A percentile compares a stretch with the other conserved stretches of the same genome.
Conservation (phyloP, 2,329 filamentous ascomycete genomes). For the Zarea fungicola region DNA sequence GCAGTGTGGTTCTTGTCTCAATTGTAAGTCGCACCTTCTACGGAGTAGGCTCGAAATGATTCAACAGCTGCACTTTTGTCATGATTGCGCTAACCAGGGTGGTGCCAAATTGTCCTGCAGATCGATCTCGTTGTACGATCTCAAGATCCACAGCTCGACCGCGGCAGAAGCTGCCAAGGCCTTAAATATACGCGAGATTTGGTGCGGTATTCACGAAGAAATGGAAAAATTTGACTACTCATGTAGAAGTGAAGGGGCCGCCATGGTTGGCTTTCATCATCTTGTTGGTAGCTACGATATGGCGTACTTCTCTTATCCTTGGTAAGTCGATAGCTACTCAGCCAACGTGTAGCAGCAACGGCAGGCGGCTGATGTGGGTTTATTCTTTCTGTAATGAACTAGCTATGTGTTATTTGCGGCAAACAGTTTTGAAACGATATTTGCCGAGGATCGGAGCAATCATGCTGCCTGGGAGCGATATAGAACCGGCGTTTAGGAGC, state of each 20-base stretch:
- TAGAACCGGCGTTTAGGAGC: background rate
- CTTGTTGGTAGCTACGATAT: conserved; percentile 11
- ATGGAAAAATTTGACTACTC: background rate
- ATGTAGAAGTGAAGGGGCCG: background rate
- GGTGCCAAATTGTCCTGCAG: background rate
- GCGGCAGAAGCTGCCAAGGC: background rate
- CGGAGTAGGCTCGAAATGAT: no score
- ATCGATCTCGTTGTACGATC: conserved; percentile 9
- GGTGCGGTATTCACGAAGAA: conserved; percentile 1
- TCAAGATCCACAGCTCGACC: conserved; percentile 9
- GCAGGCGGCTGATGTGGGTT: background rate
- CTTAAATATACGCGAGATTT: conserved; percentile 8
- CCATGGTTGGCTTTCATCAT: conserved; percentile 9
- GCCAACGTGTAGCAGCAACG: no score
- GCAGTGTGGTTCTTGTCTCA: background rate
- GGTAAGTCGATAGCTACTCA: conserved; percentile 2
- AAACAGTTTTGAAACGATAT: conserved; percentile 2
- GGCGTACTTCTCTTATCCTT: conserved; percentile 12
- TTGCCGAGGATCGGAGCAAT: conserved; percentile 5
- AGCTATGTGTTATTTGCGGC: background rate
- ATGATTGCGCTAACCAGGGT: no score
- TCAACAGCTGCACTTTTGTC: no score
- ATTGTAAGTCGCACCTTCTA: background rate
- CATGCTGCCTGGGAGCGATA: conserved; percentile 1
- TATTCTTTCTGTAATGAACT: no score